phyloP scores from a whole-genome alignment of 164 flowering plant genomes.

The Tetracentron sinense region DNA sequence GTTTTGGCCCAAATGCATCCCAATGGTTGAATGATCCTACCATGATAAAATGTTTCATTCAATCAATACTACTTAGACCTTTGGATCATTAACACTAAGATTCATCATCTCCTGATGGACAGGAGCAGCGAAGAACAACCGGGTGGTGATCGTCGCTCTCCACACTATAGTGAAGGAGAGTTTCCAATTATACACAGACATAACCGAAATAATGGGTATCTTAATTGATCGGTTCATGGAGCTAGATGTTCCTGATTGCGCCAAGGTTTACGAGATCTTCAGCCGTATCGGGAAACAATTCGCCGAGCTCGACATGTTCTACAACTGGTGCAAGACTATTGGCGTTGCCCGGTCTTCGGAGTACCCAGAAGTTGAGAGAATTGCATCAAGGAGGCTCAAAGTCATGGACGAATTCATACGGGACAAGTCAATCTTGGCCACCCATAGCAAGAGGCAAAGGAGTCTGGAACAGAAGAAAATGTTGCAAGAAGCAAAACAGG shows the following conservation, averaged over 20 bases:
- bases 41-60: not conserved
- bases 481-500: conserved; percentile 9
- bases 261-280: conserved; percentile 66
- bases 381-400: conserved; percentile 40
- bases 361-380: conserved; percentile 45
- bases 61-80: too few species aligned
- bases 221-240: conserved; percentile 80
- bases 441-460: conserved; percentile 11
- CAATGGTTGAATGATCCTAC: too few species aligned
- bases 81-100: not conserved
- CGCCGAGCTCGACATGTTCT: conserved; percentile 58
- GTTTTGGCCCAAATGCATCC: too few species aligned
- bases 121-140: conserved; percentile 60
- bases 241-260: conserved; percentile 59
- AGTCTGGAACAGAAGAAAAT: conserved; percentile 5
- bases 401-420: conserved; percentile 46
- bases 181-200: conserved; percentile 65
- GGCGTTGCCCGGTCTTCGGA: conserved; percentile 40
- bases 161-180: conserved; percentile 76
- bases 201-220: conserved; percentile 64
- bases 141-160: conserved; percentile 60
- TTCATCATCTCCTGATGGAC: conserved; percentile 13
- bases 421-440: conserved; percentile 25
- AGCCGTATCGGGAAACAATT: conserved; percentile 66
- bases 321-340: conserved; percentile 33